Conservation (phyloP, 2,329 filamentous ascomycete species). For the Magnaporthiopsis incrustans region DNA sequence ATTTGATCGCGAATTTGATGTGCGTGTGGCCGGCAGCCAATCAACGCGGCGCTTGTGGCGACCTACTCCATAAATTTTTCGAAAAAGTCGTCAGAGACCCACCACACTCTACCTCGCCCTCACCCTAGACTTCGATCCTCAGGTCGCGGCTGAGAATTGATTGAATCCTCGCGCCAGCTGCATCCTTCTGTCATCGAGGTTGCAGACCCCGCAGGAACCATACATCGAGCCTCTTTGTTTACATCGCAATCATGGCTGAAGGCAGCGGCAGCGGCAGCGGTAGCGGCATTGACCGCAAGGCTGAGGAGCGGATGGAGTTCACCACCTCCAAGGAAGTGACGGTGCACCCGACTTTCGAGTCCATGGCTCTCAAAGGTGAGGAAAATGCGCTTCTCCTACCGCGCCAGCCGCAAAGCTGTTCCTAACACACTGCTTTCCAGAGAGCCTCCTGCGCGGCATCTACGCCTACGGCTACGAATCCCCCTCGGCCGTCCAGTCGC, state of each 20-base stretch:
- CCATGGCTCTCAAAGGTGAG: conserved; percentile 85
- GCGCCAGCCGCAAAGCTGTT: not conserved
- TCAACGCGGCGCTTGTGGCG: not conserved
- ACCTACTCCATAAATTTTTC: not conserved
- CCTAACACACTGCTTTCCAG: conserved; percentile 29
- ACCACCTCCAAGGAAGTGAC: conserved; percentile 96
- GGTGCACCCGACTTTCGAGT: conserved; percentile 87
- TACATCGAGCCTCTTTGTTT: not conserved
- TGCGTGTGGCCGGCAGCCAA: not conserved
- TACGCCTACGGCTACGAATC: conserved; percentile 99
- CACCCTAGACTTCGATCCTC: not conserved
- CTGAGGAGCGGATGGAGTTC: conserved; percentile 96
- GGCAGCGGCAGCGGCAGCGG: conserved; percentile 40
- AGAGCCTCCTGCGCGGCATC: conserved; percentile 91
- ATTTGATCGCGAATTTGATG: not conserved
- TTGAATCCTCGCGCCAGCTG: not conserved
- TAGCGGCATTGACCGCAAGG: conserved; percentile 74
- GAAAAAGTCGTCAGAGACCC: not conserved
- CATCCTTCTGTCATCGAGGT: not conserved
- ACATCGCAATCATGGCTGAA: conserved; percentile 72
- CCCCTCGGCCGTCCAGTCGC: conserved; percentile 93
- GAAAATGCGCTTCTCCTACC: not conserved
- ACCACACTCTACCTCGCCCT: not conserved
- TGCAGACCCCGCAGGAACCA: not conserved
- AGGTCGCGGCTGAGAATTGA: not conserved